Evolutionary conservation across 768 basidiomycete genomes (phyloP), one percentile per base, ranked within the genome.

Genomic region (Boletus vinaceobasis): DNA sequence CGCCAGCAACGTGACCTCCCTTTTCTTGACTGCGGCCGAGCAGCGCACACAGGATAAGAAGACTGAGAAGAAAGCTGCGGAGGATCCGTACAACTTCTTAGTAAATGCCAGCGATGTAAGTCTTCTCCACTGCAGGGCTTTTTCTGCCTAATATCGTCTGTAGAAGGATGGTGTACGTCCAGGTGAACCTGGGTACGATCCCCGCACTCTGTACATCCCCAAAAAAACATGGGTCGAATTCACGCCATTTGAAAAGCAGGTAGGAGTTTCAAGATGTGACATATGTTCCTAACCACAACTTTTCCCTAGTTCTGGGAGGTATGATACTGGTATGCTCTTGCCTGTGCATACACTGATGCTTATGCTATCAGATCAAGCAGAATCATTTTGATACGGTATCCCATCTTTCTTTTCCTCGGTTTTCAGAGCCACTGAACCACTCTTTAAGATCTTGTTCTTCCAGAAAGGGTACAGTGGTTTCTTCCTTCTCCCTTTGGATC

Each of bases 201-300:
- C 91, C 7, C 77, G 95, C 46, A 97, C 97, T 0, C 70, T 98
- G 32, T 82, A 79, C 65, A 81, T 99, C 49, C 95, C 95, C 0
- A 71, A 79, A 29, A 79, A 75, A 40, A 84, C 85, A 0, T 96
- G 94, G 93, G 75, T 76, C 27, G 75, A 76, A 0, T 96, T 99
- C 64, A 96, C 94, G 2, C 93, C 95, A 0, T 99, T 99, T 66
- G 97, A 99, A 74, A 93, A 86, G 62, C 93, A 92, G 79, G 87
- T 82, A 32, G 67, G 70, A 11, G 17, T 50, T 53, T 23, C 35
- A 21, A 32, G n/a, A 19, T 11, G 13, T 38, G 6, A 43, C 0
- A 0, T 21, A 17, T 51, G 3, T 8, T 48, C 37, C 60, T 58
- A 23, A 46, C 32, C 15, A 40, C 21, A 17, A 33, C 5, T 48